Conservation (phyloP, 2,329 filamentous ascomycete genomes). For the Diaporthe caulivora region DNA sequence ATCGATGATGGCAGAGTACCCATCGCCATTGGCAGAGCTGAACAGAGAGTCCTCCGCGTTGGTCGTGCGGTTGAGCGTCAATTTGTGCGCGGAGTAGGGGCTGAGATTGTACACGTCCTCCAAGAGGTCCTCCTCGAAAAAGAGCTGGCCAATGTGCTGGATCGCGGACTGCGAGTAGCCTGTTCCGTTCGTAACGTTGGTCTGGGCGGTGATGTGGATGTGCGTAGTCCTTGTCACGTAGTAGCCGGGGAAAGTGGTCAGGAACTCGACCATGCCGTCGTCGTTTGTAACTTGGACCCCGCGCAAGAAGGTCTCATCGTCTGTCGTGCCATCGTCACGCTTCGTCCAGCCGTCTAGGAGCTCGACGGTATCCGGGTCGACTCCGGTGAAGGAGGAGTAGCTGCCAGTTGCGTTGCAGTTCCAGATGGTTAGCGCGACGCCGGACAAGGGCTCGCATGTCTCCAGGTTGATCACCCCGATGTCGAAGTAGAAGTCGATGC, state of each 20-base stretch:
- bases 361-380: slow-evolving; percentile 28
- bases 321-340: slow-evolving; percentile 43
- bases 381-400: slow-evolving; percentile 51
- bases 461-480: slow-evolving; percentile 56
- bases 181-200: not conserved
- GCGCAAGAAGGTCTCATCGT: slow-evolving; percentile 58
- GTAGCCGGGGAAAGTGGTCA: slow-evolving; percentile 59
- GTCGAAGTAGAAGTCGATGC: slow-evolving; percentile 55
- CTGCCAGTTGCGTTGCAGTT: slow-evolving; percentile 56
- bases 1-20: slow-evolving; percentile 61
- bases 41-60: slow-evolving; percentile 56
- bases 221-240: slow-evolving; percentile 56
- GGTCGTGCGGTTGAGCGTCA: slow-evolving; percentile 53
- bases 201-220: slow-evolving; percentile 47
- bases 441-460: slow-evolving; percentile 54
- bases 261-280: slow-evolving; percentile 56
- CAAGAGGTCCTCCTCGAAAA: slow-evolving; percentile 70
- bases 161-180: slow-evolving; percentile 9
- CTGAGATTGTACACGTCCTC: slow-evolving; percentile 57
- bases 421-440: slow-evolving; percentile 45
- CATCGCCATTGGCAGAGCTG: slow-evolving; percentile 57
- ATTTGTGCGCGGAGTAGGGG: slow-evolving; percentile 56
- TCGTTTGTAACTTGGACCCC: slow-evolving; percentile 57
- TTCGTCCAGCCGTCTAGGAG: slow-evolving; percentile 47
- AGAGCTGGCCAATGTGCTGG: slow-evolving; percentile 69